Conservation (phyloP, 2,329 filamentous ascomycete genomes). For the Pseudocercospora vitis region DNA sequence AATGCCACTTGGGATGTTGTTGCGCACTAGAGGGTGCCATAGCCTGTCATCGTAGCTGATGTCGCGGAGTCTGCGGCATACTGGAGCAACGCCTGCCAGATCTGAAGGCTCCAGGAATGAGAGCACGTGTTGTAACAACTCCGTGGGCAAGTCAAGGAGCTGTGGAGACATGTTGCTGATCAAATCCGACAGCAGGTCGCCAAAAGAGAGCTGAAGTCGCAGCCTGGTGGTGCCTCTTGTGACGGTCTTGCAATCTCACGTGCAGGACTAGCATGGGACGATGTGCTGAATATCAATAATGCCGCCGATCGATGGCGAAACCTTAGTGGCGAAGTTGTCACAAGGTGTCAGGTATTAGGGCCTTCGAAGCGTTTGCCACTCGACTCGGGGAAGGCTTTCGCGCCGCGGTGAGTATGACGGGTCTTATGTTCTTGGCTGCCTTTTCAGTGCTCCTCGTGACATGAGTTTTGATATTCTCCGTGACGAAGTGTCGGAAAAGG, state of each 20-base stretch:
- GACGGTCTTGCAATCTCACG: too few species aligned
- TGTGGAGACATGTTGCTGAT: too few species aligned
- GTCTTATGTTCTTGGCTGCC: neutral
- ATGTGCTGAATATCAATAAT: neutral
- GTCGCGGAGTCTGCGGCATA: constrained; percentile 60
- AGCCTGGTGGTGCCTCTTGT: too few species aligned
- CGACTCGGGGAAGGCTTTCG: neutral
- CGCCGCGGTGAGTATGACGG: neutral
- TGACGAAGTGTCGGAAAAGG: neutral
- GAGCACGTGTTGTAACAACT: constrained; percentile 73
- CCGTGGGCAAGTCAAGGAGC: constrained; percentile 65
- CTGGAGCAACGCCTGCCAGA: constrained; percentile 59
- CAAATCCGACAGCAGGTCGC: too few species aligned
- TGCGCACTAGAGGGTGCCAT: constrained; percentile 71
- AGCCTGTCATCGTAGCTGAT: constrained; percentile 66
- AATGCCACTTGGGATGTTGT: constrained; percentile 62
- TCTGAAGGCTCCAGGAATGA: constrained; percentile 64
- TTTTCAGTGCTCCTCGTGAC: neutral
- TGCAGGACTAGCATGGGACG: neutral
- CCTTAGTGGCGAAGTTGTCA: neutral
- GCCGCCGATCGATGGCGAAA: neutral
- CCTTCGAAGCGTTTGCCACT: neutral
- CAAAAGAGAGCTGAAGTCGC: too few species aligned
- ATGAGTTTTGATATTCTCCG: neutral
- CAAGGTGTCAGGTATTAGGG: neutral